A percentile compares a stretch with the other conserved stretches of the same genome.
Evolutionary conservation across 768 basidiomycete genomes (phyloP).

Genomic region (Amanita jacksonii): DNA sequence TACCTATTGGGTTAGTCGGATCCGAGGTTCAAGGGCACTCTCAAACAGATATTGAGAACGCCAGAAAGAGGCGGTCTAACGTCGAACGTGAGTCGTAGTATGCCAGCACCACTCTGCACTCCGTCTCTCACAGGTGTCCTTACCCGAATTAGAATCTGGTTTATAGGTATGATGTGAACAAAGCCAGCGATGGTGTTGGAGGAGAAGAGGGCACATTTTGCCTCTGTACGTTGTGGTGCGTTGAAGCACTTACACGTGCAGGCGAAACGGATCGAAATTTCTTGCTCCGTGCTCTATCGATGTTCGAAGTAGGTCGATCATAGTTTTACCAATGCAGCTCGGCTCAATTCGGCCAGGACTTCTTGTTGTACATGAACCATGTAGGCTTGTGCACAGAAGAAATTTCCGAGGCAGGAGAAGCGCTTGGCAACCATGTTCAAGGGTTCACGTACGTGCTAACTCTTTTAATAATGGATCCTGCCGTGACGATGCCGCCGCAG

Average conservation of each 20-base stretch:
- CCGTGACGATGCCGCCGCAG: slow-evolving; percentile 23
- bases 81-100: slow-evolving; percentile 61
- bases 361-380: slow-evolving; percentile 78
- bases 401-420: slow-evolving; percentile 79
- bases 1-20: slow-evolving; percentile 45
- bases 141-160: slow-evolving; percentile 59
- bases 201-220: slow-evolving; percentile 96
- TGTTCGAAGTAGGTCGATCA: slow-evolving; percentile 68
- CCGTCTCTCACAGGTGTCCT: not conserved
- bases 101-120: not conserved
- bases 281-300: slow-evolving; percentile 59
- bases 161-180: slow-evolving; percentile 81
- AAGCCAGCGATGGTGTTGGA: slow-evolving; percentile 88
- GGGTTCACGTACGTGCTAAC: slow-evolving; percentile 66
- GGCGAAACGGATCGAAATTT: slow-evolving; percentile 67
- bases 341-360: slow-evolving; percentile 37
- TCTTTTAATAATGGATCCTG: not conserved
- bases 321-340: not conserved
- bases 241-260: slow-evolving; percentile 85
- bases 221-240: slow-evolving; percentile 78
- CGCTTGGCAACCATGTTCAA: slow-evolving; percentile 83
- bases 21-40: slow-evolving; percentile 78
- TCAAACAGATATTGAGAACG: slow-evolving; percentile 75
- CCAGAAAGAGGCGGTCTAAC: slow-evolving; percentile 89
- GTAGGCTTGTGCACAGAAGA: slow-evolving; percentile 82